phyloP scores from a whole-genome alignment of 768 basidiomycete genomes.

The Suillus decipiens region DNA sequence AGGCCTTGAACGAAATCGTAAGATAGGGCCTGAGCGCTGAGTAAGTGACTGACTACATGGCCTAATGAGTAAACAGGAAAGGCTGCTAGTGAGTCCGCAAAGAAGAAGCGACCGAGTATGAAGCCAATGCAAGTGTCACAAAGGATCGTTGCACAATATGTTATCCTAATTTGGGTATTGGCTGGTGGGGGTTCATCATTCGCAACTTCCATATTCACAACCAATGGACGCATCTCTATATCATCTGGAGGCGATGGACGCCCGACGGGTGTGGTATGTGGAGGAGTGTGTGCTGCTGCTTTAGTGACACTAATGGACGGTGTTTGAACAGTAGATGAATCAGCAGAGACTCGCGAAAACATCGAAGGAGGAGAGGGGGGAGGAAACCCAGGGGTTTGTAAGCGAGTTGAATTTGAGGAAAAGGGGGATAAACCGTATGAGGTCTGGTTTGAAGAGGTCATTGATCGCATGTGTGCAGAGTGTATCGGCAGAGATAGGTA shows the following conservation, averaged over 20 bases:
- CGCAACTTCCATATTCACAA: constrained; percentile 18
- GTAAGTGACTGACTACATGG: too few species aligned
- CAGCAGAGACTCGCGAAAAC: background rate
- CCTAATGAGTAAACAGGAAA: too few species aligned
- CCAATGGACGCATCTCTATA: constrained; percentile 2
- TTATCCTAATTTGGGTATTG: constrained; percentile 21
- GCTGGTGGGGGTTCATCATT: constrained; percentile 28
- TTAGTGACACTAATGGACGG: constrained; percentile 5
- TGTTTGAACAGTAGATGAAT: background rate
- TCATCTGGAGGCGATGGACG: background rate
- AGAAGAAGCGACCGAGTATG: too few species aligned
- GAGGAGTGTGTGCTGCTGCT: background rate
- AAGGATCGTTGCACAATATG: too few species aligned
- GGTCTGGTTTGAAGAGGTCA: background rate
- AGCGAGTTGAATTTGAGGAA: background rate
- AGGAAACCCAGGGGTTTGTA: background rate
- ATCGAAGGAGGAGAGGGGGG: background rate
- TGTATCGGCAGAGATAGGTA: constrained; percentile 7
- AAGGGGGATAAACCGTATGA: background rate
- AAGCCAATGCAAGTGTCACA: too few species aligned
- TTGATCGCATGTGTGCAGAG: background rate
- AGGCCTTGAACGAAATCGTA: too few species aligned
- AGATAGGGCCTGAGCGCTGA: too few species aligned
- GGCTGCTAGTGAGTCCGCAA: too few species aligned
- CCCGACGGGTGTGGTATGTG: background rate